Base-by-base conservation (phyloP, 2,329 filamentous ascomycete species). In the Diaporthe helianthi region DNA sequence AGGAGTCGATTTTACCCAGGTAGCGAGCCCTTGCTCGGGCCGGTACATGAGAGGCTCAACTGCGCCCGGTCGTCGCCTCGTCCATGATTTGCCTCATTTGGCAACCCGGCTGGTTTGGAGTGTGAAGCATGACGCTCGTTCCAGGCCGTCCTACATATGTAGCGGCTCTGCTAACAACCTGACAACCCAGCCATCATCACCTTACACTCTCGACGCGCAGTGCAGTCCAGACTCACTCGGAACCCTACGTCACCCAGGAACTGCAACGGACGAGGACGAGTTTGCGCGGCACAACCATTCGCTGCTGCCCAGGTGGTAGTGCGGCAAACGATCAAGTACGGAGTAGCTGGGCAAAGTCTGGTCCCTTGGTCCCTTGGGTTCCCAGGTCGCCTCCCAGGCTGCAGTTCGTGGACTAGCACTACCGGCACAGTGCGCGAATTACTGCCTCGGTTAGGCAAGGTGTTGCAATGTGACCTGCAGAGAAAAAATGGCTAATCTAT, bases 61-160 rank as follows among this genome's bases (percentile, higher is more conserved):
- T 17, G 38, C 33, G 31, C 15, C 31, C 10, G 29, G 22, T 33
- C 41, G 24, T 54, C 53, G 33, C 41, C 41, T 15, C 22, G 12
- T n/a, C 33, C 19, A 46, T 22, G n/a, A 24, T 46, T 66, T 33
- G 51, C 69, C 69, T 44, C 24, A 69, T 71, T 41, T 22, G 69
- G 69, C 49, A 71, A 69, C 19, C 69, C 69, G 69, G n/a, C 65
- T 55, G 10, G 24, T 17, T 31, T 61, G 55, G 41, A n/a, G 19
- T 55, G 52, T 47, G 41, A 41, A 47, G 26, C 29, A 55, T 58
- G 54, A 58, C 53, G 61, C 58, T 58, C 61, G 52, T 24, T 44
- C 38, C 10, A 49, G 31, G 61, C 61, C 61, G 49, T 17, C 44
- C 64, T 55, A n/a, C n/a, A n/a, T n/a, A n/a, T n/a, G n/a, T n/a